Conservation (phyloP, 2,329 filamentous ascomycete species). For the Colletotrichum eleusines region DNA sequence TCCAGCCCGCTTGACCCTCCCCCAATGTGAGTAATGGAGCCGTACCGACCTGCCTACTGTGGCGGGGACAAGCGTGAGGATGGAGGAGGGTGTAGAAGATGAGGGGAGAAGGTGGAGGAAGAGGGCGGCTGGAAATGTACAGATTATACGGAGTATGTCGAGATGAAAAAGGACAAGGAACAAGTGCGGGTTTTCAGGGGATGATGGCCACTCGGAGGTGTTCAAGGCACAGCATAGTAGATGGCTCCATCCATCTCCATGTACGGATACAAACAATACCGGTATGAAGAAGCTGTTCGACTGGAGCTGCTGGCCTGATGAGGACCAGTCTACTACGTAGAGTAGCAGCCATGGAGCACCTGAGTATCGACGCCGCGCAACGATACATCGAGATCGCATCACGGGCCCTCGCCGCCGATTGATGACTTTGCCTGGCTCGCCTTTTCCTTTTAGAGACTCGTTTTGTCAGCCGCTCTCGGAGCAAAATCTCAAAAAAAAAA, state of each 20-base stretch:
- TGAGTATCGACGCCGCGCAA: neutral
- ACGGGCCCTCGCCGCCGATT: neutral
- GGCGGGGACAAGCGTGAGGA: conserved; percentile 8
- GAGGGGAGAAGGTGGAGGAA: neutral
- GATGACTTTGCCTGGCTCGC: neutral
- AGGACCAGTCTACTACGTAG: neutral
- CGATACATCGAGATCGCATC: conserved; percentile 13
- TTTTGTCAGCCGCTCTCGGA: conserved; percentile 25
- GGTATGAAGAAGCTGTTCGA: neutral
- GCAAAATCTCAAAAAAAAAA: conserved; percentile 27
- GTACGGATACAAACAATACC: too few species aligned
- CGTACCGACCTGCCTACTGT: too few species aligned
- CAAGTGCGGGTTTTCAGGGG: conserved; percentile 29
- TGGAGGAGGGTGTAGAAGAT: neutral
- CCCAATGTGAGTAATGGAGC: neutral
- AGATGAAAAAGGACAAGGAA: neutral
- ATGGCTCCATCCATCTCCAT: conserved; percentile 2
- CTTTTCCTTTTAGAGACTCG: neutral
- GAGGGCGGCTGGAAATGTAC: neutral
- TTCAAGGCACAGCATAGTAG: conserved; percentile 26
- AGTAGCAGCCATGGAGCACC: neutral
- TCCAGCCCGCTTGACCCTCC: neutral
- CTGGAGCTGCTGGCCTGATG: neutral
- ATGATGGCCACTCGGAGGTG: neutral
- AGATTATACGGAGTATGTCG: conserved; percentile 3